Percentiles rank a stretch among this genome's conserved stretches.
These are phyloP conservation scores for Colletotrichum magnum DNA, from an alignment of 2,329 filamentous ascomycete genomes.

Conservation along the genomic window DNA sequence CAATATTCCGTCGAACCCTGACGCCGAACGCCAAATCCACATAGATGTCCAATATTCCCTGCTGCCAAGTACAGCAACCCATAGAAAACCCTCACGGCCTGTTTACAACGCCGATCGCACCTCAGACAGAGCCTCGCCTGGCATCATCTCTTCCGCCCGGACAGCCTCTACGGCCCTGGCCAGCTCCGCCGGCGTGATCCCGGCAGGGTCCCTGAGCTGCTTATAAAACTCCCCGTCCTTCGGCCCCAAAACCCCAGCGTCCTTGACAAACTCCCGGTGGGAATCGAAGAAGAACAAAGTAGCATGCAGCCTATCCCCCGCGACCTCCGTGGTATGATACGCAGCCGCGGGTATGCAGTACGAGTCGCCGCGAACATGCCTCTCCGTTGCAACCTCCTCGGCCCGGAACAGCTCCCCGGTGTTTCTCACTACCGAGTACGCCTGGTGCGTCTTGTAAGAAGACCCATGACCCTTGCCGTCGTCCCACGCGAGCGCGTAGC, in stretches of 20 bases:
- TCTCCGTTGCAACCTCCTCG: constrained; percentile 13
- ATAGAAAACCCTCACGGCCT: neutral
- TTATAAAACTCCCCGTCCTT: constrained; percentile 42
- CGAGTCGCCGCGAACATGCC: constrained; percentile 42
- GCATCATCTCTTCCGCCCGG: constrained; percentile 1
- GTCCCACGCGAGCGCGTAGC: constrained; percentile 48
- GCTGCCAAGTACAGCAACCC: too few relatives aligned
- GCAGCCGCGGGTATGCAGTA: constrained; percentile 49
- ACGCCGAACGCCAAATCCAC: too few relatives aligned
- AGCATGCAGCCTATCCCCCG: constrained; percentile 48
- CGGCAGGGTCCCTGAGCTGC: constrained; percentile 44
- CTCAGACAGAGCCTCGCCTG: neutral
- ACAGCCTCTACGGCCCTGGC: constrained; percentile 42
- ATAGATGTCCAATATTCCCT: too few relatives aligned
- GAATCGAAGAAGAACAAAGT: constrained; percentile 55
- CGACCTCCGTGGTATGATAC: constrained; percentile 49
- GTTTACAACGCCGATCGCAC: neutral
- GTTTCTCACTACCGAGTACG: constrained; percentile 46
- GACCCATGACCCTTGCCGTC: constrained; percentile 40
- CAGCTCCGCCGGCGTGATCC: constrained; percentile 40
- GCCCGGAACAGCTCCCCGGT: constrained; percentile 44
- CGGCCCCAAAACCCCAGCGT: constrained; percentile 51
- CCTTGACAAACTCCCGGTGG: constrained; percentile 47
- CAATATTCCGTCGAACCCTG: too few relatives aligned
- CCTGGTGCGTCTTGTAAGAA: constrained; percentile 45